Base-by-base conservation (phyloP, 2,329 filamentous ascomycete species). In the Penicillium capsulatum region DNA sequence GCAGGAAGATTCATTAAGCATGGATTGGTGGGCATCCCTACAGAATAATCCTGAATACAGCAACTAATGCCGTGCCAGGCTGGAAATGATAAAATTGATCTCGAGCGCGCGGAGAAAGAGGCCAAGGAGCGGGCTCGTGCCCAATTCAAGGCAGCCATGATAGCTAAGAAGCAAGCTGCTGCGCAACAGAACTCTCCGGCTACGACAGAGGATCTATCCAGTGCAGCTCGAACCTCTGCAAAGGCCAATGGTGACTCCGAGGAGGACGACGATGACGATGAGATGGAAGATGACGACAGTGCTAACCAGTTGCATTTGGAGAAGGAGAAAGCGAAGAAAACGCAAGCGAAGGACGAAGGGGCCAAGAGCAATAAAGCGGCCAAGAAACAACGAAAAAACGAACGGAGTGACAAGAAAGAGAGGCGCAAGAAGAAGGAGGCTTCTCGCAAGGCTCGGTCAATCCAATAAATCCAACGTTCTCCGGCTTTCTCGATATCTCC, bases 1-100 rank as follows among this genome's bases (percentile, higher is more conserved):
- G 86, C 87, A 10, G 80, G 78, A 36, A 77, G 91, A 35, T 86
- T 98, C 44, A 81, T 98, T 55, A 87, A 84, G 59, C 79, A 86
- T 44, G 87, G 86, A 37, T 68, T 97, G 56, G 83, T 86, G 69
- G 53, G 77, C 61, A 17, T 20, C 11, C 17, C 20, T 6, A 4
- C 7, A 0, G 3, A 19, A 13, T 4, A n/a, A 17, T 28, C 14
- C 14, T 3, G n/a, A 26, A 29, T 34, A n/a, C 14, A 16, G 13
- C 3, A 3, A 38, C 49, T 61, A 39, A 60, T 24, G 15, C 31
- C 16, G 20, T 3, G 17, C 11, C 33, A 71, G 68, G 59, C 67
- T 38, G 69, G 68, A 24, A 73, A 79, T 58, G 64, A 76, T 24
- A 72, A 73, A 55, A 65, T 71, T 48, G 72, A 77, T 42, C 47